Conservation (phyloP, 2,329 filamentous ascomycete genomes). For the Fusarium sp. region DNA sequence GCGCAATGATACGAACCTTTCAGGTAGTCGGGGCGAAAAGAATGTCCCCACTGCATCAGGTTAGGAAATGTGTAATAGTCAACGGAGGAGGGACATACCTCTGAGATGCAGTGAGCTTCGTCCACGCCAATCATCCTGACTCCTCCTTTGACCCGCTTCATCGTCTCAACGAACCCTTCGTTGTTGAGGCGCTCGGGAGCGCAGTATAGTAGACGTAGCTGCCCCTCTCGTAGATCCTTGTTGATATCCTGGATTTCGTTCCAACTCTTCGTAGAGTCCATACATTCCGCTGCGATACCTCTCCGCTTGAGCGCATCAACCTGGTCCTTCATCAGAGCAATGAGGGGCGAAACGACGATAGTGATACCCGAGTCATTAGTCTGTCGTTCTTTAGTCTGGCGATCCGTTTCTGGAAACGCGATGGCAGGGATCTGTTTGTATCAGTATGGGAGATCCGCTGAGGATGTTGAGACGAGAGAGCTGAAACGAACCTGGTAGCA, state of each 20-base stretch:
- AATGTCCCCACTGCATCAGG: slow-evolving; percentile 54
- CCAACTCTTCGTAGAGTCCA: slow-evolving; percentile 64
- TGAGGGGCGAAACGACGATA: slow-evolving; percentile 63
- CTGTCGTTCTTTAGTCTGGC: slow-evolving; percentile 35
- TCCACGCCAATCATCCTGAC: slow-evolving; percentile 65
- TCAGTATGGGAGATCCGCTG: background rate
- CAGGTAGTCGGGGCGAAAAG: slow-evolving; percentile 60
- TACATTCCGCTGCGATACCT: slow-evolving; percentile 60
- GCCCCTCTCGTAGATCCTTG: slow-evolving; percentile 51
- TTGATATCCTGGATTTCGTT: slow-evolving; percentile 53
- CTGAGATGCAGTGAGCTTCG: slow-evolving; percentile 66
- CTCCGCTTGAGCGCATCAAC: slow-evolving; percentile 60
- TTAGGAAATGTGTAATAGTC: background rate
- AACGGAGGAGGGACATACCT: slow-evolving; percentile 2
- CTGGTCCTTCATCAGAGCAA: slow-evolving; percentile 69
- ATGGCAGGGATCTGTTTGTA: slow-evolving; percentile 55
- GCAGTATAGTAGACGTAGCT: slow-evolving; percentile 64
- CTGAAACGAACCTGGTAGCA: slow-evolving; percentile 53
- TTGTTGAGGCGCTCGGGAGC: slow-evolving; percentile 69
- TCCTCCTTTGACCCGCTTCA: slow-evolving; percentile 62
- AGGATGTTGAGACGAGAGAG: background rate
- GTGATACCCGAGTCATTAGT: slow-evolving; percentile 57
- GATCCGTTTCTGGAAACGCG: slow-evolving; percentile 55
- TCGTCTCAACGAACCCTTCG: slow-evolving; percentile 64
- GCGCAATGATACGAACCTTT: slow-evolving; percentile 48